Evolutionary conservation across 257 asterid genomes (phyloP), one percentile per base, ranked within the genome.

Genomic region (Striga asiatica): DNA sequence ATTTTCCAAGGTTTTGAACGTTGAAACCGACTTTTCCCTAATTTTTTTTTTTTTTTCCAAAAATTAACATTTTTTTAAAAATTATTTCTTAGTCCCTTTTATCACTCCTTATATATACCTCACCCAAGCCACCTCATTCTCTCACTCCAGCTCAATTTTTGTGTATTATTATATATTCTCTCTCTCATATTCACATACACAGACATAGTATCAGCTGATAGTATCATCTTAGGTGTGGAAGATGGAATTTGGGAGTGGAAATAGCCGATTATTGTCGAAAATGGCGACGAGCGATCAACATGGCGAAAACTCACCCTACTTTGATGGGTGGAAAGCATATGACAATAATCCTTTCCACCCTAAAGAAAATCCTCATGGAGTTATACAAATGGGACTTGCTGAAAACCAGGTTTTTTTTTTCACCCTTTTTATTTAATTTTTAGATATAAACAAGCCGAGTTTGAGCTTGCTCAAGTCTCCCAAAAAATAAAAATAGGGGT

Each of bases 271-370:
- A 48, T 64, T 89, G 37, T 89, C 97, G 0, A 76, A 54, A 61
- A 32, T 83, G 0, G 94, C 93, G 0, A 74, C 71, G 2, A 76
- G 52, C 37, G 89, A 85, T 22, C 56, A 78, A 8, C 97, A 85
- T 51, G 96, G 94, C 1, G 97, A 89, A 54, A 79, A 83, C 32
- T 85, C 96, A 2, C 78, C 89, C 0, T 89, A 89, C 54, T 89
- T 89, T 64, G 91, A 85, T 61, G 97, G 97, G 12, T 83, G 94
- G 94, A 89, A 85, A 71, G 95, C 97, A 0, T 85, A 79, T 35
- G 82, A 85, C 22, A 73, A 54, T 4, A 71, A 89, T 71, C 97
- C 97, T 39, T 89, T 71, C 42, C 95, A 85, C 61, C 83, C 93
- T 38, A 9, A 42, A 2, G 2, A 31, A 3, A 89, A 89, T 65